Base-by-base conservation (phyloP, 352 stramenopile genomes). In the Globisporangium ultimum region DNA sequence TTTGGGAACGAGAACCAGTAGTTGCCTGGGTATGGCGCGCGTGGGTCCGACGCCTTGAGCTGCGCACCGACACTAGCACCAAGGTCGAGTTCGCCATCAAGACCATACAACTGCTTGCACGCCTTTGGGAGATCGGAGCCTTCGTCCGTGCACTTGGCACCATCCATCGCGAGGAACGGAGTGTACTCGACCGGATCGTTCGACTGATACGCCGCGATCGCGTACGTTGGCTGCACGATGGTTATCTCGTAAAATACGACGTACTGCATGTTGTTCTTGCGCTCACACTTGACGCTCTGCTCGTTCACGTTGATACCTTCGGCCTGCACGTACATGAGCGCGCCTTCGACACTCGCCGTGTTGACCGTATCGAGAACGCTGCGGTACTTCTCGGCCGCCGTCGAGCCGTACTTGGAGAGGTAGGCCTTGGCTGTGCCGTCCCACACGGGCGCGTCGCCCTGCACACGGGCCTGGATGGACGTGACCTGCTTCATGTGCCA, bases 251-350 rank as follows among this genome's bases (percentile, higher is more conserved):
- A 88, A 55, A 91, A 87, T n/a, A 76, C 71, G 0, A 91, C 51
- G 64, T 88, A 85, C 55, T 78, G 64, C 75, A 89, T 87, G 49
- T 76, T 70, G 69, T 88, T 88, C 68, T 88, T 91, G 58, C 76
- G 79, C 41, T 79, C 32, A 54, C 79, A 89, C 41, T 69, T 72
- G 53, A 78, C 69, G 49, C 63, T 74, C 53, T 82, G 67, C 47
- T 83, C 68, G 18, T 78, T 70, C 32, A 71, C 55, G 62, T 84
- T 84, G 67, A 89, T 87, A 15, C 77, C 71, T 56, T 89, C 76
- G 20, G 76, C 71, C 64, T 89, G 80, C 51, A 87, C 69, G 64
- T 74, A 89, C 80, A 86, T 85, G 45, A 89, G 63, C 18, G 73
- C 77, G 18, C 80, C 80, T 64, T 89, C 80, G 24, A 89, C 73